Evolutionary conservation across 305 asterid species (phyloP).

Genomic region (Rubia balearica): DNA sequence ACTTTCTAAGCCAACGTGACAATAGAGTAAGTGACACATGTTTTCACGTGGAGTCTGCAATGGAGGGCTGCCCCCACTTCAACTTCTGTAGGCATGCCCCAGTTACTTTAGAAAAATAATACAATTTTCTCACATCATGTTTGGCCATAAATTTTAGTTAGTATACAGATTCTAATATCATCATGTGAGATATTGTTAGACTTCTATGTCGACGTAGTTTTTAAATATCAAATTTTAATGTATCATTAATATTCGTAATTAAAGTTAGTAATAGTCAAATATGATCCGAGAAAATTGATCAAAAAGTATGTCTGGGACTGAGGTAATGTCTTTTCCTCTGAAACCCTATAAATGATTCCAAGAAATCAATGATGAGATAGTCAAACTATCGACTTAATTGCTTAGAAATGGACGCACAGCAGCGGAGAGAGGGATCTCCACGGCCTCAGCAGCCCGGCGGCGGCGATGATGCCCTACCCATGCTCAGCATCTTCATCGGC

Average conservation of each 20-base stretch:
- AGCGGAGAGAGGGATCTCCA: conserved; percentile 35
- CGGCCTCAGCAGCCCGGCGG: conserved; percentile 31
- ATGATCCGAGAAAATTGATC: too few relatives aligned
- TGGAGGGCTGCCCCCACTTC: conserved; percentile 9
- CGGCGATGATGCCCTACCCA: conserved; percentile 44
- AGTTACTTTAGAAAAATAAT: not conserved
- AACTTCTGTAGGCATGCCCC: not conserved
- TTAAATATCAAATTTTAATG: too few relatives aligned
- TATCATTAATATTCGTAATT: too few relatives aligned
- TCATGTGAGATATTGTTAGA: too few relatives aligned
- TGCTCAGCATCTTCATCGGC: conserved; percentile 32
- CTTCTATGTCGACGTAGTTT: too few relatives aligned
- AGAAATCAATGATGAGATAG: not conserved
- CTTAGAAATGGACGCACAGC: conserved; percentile 30
- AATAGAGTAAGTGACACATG: conserved; percentile 4
- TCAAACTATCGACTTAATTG: not conserved
- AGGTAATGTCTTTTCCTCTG: not conserved
- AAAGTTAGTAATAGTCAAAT: too few relatives aligned
- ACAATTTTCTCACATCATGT: too few relatives aligned
- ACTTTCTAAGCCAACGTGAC: conserved; percentile 1
- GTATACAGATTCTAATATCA: too few relatives aligned
- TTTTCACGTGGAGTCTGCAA: conserved; percentile 6
- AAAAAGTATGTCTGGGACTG: too few relatives aligned
- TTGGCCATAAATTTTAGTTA: too few relatives aligned
- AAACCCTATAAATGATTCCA: not conserved